Evolutionary conservation across 768 basidiomycete genomes (phyloP).

Genomic region (Hygrophorus russula): DNA sequence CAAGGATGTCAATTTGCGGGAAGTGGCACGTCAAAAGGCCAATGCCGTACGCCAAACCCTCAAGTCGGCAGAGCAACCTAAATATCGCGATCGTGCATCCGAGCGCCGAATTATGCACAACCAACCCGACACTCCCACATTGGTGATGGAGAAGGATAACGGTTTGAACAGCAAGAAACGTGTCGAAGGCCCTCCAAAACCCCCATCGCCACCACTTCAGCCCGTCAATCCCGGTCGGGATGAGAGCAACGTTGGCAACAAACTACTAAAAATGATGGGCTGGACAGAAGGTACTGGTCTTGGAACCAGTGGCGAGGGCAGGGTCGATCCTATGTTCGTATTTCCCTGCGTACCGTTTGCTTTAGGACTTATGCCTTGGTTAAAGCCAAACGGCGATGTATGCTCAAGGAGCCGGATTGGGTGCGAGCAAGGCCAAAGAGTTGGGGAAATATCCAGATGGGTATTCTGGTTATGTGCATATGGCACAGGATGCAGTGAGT

Average conservation of each 20-base stretch:
- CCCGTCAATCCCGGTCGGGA: slow-evolving; percentile 68
- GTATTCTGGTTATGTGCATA: slow-evolving; percentile 57
- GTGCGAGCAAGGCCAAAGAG: slow-evolving; percentile 87
- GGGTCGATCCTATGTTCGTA: slow-evolving; percentile 79
- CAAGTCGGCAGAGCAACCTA: slow-evolving; percentile 40
- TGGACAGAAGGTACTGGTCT: slow-evolving; percentile 89
- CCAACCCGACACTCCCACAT: slow-evolving; percentile 70
- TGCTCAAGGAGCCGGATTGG: slow-evolving; percentile 78
- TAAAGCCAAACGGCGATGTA: slow-evolving; percentile 75
- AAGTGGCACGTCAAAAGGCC: slow-evolving; percentile 62
- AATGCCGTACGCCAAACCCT: slow-evolving; percentile 26
- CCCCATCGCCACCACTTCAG: slow-evolving; percentile 53
- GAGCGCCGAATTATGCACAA: slow-evolving; percentile 87
- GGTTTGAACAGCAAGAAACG: slow-evolving; percentile 29
- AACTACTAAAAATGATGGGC: slow-evolving; percentile 94
- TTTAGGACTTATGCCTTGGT: slow-evolving; percentile 4
- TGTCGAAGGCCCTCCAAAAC: slow-evolving; percentile 49
- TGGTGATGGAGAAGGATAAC: slow-evolving; percentile 28
- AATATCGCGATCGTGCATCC: slow-evolving; percentile 91
- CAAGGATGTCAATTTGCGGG: slow-evolving; percentile 59
- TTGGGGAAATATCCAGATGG: slow-evolving; percentile 61
- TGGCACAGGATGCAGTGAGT: slow-evolving; percentile 43
- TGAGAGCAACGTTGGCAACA: slow-evolving; percentile 82
- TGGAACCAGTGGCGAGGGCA: slow-evolving; percentile 71
- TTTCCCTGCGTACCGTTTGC: background rate